Percentiles rank a stretch among this genome's conserved stretches.
Conservation (phyloP, 2,329 filamentous ascomycete genomes). For the Apiospora hydei region DNA sequence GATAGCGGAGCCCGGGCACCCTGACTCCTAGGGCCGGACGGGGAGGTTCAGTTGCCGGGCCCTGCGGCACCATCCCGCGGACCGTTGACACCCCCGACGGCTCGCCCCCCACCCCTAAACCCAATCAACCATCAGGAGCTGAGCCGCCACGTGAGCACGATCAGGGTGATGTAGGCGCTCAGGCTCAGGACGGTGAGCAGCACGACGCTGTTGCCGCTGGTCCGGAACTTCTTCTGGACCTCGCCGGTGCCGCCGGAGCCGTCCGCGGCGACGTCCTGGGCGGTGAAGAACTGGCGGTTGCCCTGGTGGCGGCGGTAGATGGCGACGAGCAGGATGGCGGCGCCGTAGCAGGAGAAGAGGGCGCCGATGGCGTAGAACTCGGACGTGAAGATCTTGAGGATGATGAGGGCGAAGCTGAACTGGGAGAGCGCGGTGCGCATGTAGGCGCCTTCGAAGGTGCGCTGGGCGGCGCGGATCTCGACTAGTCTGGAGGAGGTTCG, state of each 20-base stretch:
- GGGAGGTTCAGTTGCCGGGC: neutral
- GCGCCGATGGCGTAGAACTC: conserved; percentile 99
- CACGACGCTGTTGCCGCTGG: conserved; percentile 68
- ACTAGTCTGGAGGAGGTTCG: conserved; percentile 65
- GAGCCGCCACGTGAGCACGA: conserved; percentile 62
- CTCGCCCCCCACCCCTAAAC: neutral
- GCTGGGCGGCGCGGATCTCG: conserved; percentile 91
- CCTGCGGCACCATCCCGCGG: neutral
- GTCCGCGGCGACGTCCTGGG: conserved; percentile 30
- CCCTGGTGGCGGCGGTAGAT: conserved; percentile 89
- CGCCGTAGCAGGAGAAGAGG: conserved; percentile 90
- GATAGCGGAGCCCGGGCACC: neutral
- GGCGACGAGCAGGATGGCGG: conserved; percentile 82
- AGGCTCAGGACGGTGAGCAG: conserved; percentile 64
- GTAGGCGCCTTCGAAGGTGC: conserved; percentile 97
- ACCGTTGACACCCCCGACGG: neutral
- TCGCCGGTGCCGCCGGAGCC: conserved; percentile 41
- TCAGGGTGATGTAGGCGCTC: conserved; percentile 62
- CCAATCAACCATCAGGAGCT: conserved; percentile 31
- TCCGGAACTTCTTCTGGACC: conserved; percentile 64
- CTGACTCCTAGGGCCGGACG: neutral
- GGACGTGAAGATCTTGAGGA: conserved; percentile 94
- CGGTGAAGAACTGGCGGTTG: conserved; percentile 88
- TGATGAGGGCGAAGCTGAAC: conserved; percentile 93
- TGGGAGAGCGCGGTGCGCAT: conserved; percentile 93